A percentile compares a stretch with the other conserved stretches of the same genome.
Evolutionary conservation across 176 grass and related monocot genomes (phyloP).

Genomic region (Hsuehochloa calcarea): DNA sequence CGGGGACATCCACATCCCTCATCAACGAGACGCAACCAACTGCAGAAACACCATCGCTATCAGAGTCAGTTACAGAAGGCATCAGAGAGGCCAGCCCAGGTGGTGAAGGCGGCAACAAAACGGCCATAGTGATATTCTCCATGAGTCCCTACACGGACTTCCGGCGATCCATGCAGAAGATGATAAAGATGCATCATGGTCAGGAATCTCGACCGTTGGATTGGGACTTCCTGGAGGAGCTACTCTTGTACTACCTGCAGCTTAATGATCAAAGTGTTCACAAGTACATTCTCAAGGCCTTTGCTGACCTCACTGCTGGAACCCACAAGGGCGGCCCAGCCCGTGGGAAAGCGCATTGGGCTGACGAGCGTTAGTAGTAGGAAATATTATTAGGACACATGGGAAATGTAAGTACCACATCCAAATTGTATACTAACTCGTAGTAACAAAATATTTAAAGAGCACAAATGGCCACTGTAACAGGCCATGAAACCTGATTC

Average conservation of each 20-base stretch:
- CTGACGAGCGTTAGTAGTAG: slow-evolving; percentile 18
- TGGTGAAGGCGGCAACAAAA: background rate
- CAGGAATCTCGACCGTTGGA: slow-evolving; percentile 42
- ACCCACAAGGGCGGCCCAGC: background rate
- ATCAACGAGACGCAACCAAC: background rate
- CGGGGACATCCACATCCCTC: slow-evolving; percentile 16
- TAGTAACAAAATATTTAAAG: background rate
- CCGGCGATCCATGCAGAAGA: slow-evolving; percentile 58
- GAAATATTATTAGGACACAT: background rate
- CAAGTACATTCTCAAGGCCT: slow-evolving; percentile 70
- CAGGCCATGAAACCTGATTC: background rate
- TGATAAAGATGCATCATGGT: slow-evolving; percentile 52
- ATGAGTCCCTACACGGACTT: slow-evolving; percentile 71
- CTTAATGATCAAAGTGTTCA: slow-evolving; percentile 75
- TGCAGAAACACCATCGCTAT: background rate
- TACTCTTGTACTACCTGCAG: slow-evolving; percentile 73
- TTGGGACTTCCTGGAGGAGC: slow-evolving; percentile 87
- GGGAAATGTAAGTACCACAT: background rate
- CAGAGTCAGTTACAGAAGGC: background rate
- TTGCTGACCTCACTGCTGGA: slow-evolving; percentile 55
- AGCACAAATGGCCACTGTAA: background rate
- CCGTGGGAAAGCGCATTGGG: background rate
- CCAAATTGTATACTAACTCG: background rate
- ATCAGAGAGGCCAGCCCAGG: background rate
- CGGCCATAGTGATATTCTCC: slow-evolving; percentile 56